Evolutionary conservation across 805 yeast genomes (phyloP), one percentile per base, ranked within the genome.

Genomic region (Scheffersomyces ergatensis): DNA sequence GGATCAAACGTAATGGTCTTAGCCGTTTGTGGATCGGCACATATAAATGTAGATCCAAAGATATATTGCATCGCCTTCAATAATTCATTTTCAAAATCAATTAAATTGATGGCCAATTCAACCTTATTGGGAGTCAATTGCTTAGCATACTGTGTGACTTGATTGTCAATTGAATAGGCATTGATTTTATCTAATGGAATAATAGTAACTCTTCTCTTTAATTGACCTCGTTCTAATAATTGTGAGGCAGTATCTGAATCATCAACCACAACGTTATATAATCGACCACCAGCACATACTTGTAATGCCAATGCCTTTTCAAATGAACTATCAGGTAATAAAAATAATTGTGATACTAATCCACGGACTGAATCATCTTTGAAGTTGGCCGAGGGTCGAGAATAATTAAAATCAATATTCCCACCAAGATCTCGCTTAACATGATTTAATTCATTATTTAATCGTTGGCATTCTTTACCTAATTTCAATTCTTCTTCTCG

Each of bases 251-350:
- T 83, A 15, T 70, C 78, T 43, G 92, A 95, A 46, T 79, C 83
- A 52, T 89, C 97, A 23, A 95, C 98, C 37, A 93, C 89, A 26
- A 95, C 86, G 54, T 90, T 89, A 60, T 80, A 95, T 23, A 95
- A 63, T 50, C 90, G 73, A 4, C 92, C 95, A 36, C 99, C 99
- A 2, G 97, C 99, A 58, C 95, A 84, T 2, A 88, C 84, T 62
- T 93, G 97, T 26, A 93, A 67, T 1, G 99, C 99, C 19, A 83
- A 72, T 0, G 95, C 83, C 39, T 82, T 80, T 19, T 77, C 76
- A 40, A 64, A 57, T 36, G 83, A 78, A 0, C 70, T 57, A 33
- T 82, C 80, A 14, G 76, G 75, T 16, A 93, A 57, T 1, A 72
- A 62, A 57, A 95, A 89, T 37, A 93, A 65, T 55, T 86, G 93